Evolutionary conservation across 106 monocot genomes (phyloP).

Genomic region (Chionographis japonica): DNA sequence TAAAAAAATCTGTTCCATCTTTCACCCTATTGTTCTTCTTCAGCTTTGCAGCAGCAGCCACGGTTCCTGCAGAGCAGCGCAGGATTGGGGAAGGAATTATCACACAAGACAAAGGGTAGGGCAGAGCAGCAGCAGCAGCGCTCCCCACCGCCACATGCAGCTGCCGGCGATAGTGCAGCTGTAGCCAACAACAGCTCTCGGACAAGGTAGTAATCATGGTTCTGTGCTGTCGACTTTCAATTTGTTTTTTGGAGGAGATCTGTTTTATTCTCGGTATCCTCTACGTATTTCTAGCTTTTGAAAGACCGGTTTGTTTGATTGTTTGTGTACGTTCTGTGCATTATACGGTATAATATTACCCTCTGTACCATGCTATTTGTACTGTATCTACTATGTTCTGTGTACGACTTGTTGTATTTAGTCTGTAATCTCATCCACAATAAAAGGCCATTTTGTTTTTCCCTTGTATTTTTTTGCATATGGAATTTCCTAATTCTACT

Average conservation of each 20-base stretch:
- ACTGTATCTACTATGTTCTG: too few species aligned
- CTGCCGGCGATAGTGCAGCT: conserved; percentile 23
- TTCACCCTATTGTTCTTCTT: neutral
- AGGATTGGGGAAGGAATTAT: conserved; percentile 8
- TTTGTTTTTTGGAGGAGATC: neutral
- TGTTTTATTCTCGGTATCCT: neutral
- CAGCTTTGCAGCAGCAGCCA: conserved; percentile 25
- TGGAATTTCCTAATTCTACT: too few species aligned
- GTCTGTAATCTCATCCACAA: too few species aligned
- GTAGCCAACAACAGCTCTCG: conserved; percentile 22
- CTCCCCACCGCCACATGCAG: conserved; percentile 8
- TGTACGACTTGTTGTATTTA: too few species aligned
- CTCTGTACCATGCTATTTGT: too few species aligned
- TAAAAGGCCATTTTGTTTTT: too few species aligned
- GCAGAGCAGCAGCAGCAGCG: conserved; percentile 21
- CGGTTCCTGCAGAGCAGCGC: neutral
- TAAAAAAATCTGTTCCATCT: neutral
- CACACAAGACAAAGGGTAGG: conserved; percentile 19
- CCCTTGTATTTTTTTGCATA: too few species aligned
- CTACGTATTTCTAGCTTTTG: neutral
- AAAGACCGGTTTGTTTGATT: neutral
- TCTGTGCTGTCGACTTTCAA: too few species aligned
- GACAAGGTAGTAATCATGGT: conserved; percentile 30
- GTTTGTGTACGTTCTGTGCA: too few species aligned
- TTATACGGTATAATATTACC: too few species aligned